Percentiles rank a stretch among this genome's conserved stretches.
Conservation (phyloP, 768 basidiomycete genomes). For the Panaeolus papilionaceus region DNA sequence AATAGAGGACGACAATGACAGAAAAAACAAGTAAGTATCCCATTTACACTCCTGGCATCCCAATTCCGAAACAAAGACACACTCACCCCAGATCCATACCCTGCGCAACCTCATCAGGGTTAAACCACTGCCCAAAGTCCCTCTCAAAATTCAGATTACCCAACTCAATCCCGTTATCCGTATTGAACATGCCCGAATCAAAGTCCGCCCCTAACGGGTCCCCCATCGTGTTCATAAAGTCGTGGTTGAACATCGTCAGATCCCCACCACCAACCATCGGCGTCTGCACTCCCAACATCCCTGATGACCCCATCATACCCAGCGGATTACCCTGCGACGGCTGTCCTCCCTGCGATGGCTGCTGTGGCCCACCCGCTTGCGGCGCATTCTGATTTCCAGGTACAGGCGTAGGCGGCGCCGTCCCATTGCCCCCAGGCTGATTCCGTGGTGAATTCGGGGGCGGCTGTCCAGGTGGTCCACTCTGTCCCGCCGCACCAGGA, state of each 20-base stretch:
- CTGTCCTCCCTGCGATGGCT: slow-evolving; percentile 20
- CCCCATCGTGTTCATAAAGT: slow-evolving; percentile 47
- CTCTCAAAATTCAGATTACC: slow-evolving; percentile 70
- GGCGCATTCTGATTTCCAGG: slow-evolving; percentile 30
- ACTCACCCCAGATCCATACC: slow-evolving; percentile 31
- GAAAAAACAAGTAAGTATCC: slow-evolving; percentile 12
- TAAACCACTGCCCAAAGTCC: slow-evolving; percentile 82
- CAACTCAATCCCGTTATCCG: slow-evolving; percentile 29
- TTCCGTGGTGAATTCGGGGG: slow-evolving; percentile 18
- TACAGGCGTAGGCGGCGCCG: slow-evolving; percentile 34
- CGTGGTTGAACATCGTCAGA: slow-evolving; percentile 36
- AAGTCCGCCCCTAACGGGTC: slow-evolving; percentile 42
- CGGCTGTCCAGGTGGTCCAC: slow-evolving; percentile 16
- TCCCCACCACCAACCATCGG: slow-evolving; percentile 24
- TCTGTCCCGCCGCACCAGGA: slow-evolving; percentile 15
- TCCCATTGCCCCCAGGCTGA: slow-evolving; percentile 22
- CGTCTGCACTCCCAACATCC: slow-evolving; percentile 19
- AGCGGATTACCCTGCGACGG: slow-evolving; percentile 15
- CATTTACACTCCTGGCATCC: not conserved
- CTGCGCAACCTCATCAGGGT: slow-evolving; percentile 51
- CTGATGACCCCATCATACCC: slow-evolving; percentile 23
- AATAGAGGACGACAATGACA: slow-evolving; percentile 11
- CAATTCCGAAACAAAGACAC: slow-evolving; percentile 14
- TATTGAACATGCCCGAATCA: slow-evolving; percentile 44
- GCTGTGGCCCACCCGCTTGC: slow-evolving; percentile 21